These are phyloP conservation scores for Microbotryum silenes-acaulis DNA, from an alignment of 1,284 basidiomycete genomes.

Conservation along the genomic window DNA sequence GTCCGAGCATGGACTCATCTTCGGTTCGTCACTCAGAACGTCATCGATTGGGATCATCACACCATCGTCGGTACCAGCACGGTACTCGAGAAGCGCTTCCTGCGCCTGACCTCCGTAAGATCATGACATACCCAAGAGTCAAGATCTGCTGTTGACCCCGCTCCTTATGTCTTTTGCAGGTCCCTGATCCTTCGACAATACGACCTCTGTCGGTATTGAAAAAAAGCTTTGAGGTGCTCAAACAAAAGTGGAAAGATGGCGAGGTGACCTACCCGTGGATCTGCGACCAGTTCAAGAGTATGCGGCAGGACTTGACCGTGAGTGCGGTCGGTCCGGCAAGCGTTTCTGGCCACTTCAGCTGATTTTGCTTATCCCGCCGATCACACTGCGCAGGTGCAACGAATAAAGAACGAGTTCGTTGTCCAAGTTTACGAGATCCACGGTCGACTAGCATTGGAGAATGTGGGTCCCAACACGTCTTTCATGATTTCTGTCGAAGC, in stretches of 20 bases:
- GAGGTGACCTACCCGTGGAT: conserved; percentile 85
- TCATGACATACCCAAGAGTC: not conserved
- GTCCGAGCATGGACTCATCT: not conserved
- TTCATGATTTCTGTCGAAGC: not conserved
- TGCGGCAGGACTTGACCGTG: conserved; percentile 95
- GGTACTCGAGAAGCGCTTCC: conserved; percentile 90
- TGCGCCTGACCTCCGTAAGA: conserved; percentile 83
- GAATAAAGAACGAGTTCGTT: conserved; percentile 98
- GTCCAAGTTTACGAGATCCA: conserved; percentile 97
- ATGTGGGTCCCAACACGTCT: conserved; percentile 49
- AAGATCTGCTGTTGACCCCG: not conserved
- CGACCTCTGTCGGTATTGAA: conserved; percentile 78
- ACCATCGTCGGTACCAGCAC: conserved; percentile 88
- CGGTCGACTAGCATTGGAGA: conserved; percentile 91
- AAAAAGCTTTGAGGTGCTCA: conserved; percentile 78
- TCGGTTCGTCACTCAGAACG: conserved; percentile 54
- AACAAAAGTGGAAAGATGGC: conserved; percentile 70
- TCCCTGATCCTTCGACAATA: conserved; percentile 89
- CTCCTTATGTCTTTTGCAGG: conserved; percentile 47
- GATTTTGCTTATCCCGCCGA: not conserved
- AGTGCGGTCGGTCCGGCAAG: conserved; percentile 13
- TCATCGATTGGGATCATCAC: conserved; percentile 90
- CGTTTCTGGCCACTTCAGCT: conserved; percentile 11
- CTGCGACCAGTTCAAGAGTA: conserved; percentile 95
- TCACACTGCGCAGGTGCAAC: conserved; percentile 69